phyloP scores from a whole-genome alignment of 345 rosid species.

The Lumnitzera racemosa region DNA sequence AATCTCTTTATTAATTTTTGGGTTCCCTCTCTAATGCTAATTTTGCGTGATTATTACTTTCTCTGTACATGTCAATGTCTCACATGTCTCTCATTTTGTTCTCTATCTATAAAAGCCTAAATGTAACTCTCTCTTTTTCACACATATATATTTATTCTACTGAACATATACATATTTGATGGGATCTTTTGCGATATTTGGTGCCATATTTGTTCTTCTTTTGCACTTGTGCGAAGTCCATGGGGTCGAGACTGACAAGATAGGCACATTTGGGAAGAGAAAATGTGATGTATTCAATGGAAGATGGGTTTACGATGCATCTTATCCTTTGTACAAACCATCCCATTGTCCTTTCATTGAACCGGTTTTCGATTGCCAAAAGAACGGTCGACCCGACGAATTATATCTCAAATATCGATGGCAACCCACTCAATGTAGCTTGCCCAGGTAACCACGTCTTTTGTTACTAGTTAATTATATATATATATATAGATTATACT shows the following conservation, averaged over 20 bases:
- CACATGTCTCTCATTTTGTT: too few relatives aligned
- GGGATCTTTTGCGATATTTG: background rate
- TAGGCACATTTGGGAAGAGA: background rate
- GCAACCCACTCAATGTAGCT: slow-evolving; percentile 45
- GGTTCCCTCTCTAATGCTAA: too few relatives aligned
- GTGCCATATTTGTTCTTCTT: background rate
- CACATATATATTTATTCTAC: background rate
- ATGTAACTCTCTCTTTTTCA: background rate
- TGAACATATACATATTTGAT: background rate
- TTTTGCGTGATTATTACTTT: too few relatives aligned
- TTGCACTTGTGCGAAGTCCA: too few relatives aligned
- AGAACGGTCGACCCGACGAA: slow-evolving; percentile 48
- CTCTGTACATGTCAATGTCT: too few relatives aligned
- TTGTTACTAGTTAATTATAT: background rate
- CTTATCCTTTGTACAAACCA: slow-evolving; percentile 45
- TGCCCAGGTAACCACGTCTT: slow-evolving; percentile 36
- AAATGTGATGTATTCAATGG: slow-evolving; percentile 38
- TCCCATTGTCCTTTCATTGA: slow-evolving; percentile 41
- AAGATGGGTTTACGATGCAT: slow-evolving; percentile 51
- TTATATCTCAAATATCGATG: slow-evolving; percentile 57
- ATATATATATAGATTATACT: too few relatives aligned
- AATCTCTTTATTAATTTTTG: too few relatives aligned
- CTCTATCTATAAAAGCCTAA: background rate
- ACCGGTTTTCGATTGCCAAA: slow-evolving; percentile 44
- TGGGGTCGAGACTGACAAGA: background rate